These are phyloP conservation scores for Carex cristatella DNA, from an alignment of 176 grass and related monocot genomes.

Conservation along the genomic window DNA sequence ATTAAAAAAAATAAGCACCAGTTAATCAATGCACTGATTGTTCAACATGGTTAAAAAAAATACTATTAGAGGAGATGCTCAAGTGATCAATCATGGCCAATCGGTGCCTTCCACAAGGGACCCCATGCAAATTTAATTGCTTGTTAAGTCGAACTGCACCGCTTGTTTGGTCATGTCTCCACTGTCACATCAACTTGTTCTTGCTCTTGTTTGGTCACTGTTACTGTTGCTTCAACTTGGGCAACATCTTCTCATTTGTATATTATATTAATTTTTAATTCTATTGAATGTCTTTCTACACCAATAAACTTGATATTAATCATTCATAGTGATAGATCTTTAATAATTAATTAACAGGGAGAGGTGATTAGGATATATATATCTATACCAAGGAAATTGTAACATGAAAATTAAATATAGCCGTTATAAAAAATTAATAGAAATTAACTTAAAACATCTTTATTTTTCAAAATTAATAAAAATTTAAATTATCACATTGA, in stretches of 20 bases:
- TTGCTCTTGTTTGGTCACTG: background rate
- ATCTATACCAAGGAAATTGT: too few species aligned
- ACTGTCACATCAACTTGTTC: background rate
- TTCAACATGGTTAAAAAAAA: background rate
- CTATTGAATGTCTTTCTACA: background rate
- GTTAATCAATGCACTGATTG: conserved; percentile 14
- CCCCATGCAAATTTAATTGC: background rate
- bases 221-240: conserved; percentile 9
- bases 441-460: too few species aligned
- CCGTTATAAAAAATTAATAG: too few species aligned
- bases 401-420: too few species aligned
- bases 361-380: too few species aligned
- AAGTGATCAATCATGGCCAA: background rate
- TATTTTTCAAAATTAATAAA: too few species aligned
- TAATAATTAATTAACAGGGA: background rate
- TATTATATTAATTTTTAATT: background rate
- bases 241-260: background rate
- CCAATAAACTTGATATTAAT: background rate
- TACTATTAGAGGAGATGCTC: background rate
- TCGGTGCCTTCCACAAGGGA: background rate
- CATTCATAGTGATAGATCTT: background rate
- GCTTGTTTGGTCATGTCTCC: background rate
- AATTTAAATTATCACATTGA: too few species aligned
- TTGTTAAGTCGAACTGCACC: background rate
- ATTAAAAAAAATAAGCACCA: background rate